Conservation (phyloP, 2,329 filamentous ascomycete genomes). For the Fusarium pseudoanthophilum region DNA sequence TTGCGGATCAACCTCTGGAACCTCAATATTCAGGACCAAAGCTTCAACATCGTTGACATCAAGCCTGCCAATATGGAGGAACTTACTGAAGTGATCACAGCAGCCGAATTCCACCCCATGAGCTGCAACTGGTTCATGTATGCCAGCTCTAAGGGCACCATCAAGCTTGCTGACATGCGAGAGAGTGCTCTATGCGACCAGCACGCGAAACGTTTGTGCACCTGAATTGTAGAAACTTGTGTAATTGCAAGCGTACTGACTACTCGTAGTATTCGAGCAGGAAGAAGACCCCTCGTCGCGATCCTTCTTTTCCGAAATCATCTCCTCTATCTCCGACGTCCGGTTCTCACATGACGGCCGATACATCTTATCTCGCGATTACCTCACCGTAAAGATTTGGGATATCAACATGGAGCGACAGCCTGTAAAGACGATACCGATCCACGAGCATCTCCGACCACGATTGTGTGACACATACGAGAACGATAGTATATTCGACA, state of each 20-base stretch:
- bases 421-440: constrained; percentile 97
- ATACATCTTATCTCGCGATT: constrained; percentile 97
- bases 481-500: constrained; percentile 99
- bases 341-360: constrained; percentile 96
- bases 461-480: constrained; percentile 98
- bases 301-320: constrained; percentile 99
- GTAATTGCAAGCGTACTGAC: constrained; percentile 36
- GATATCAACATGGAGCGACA: constrained; percentile 99
- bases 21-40: constrained; percentile 98
- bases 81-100: constrained; percentile 97
- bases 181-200: constrained; percentile 96
- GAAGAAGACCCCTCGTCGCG: constrained; percentile 97
- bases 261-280: constrained; percentile 87
- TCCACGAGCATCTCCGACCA: constrained; percentile 95
- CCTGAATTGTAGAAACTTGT: background rate
- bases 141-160: constrained; percentile 97
- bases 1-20: constrained; percentile 99
- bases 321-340: constrained; percentile 98
- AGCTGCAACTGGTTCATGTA: constrained; percentile 99
- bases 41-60: constrained; percentile 99
- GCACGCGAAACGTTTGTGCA: constrained; percentile 83
- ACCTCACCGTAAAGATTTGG: constrained; percentile 99
- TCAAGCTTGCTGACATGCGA: constrained; percentile 98
- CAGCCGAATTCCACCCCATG: constrained; percentile 94
- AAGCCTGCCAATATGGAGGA: constrained; percentile 99